These are phyloP conservation scores for Lactarius sanguifluus DNA, from an alignment of 768 basidiomycete species.

Conservation along the genomic window DNA sequence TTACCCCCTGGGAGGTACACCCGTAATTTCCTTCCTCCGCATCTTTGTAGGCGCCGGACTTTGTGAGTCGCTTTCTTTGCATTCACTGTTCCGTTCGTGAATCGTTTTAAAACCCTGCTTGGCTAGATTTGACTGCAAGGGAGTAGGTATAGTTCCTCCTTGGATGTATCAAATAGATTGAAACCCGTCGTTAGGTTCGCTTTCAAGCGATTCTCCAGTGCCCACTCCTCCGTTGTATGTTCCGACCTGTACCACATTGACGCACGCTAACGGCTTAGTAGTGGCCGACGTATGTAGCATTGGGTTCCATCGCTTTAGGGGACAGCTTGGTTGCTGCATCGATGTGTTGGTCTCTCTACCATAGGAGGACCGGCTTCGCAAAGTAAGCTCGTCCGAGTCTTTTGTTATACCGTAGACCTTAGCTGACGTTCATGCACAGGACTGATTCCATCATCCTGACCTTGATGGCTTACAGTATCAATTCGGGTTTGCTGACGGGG, in stretches of 20 bases:
- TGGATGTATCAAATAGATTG: neutral
- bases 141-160: conserved; percentile 37
- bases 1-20: neutral
- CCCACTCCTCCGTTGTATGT: conserved; percentile 37
- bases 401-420: neutral
- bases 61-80: conserved; percentile 27
- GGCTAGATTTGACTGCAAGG: conserved; percentile 48
- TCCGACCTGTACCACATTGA: conserved; percentile 8
- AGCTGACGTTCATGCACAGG: conserved; percentile 20
- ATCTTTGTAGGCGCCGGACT: conserved; percentile 28
- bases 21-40: neutral
- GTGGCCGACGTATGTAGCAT: conserved; percentile 52
- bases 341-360: conserved; percentile 50
- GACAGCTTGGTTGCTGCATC: conserved; percentile 50
- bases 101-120: neutral
- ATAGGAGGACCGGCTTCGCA: conserved; percentile 47
- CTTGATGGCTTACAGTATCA: conserved; percentile 34
- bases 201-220: conserved; percentile 37
- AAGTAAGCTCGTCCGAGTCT: conserved; percentile 34
- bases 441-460: conserved; percentile 34
- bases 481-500: conserved; percentile 34
- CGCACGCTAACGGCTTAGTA: conserved; percentile 18
- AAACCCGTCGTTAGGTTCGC: conserved; percentile 28
- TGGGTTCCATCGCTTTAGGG: conserved; percentile 48
- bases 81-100: neutral